A percentile compares a stretch with the other conserved stretches of the same genome.
Evolutionary conservation across 1,139 yeast species (phyloP).

Genomic region (Yamadazyma trypodendri): DNA sequence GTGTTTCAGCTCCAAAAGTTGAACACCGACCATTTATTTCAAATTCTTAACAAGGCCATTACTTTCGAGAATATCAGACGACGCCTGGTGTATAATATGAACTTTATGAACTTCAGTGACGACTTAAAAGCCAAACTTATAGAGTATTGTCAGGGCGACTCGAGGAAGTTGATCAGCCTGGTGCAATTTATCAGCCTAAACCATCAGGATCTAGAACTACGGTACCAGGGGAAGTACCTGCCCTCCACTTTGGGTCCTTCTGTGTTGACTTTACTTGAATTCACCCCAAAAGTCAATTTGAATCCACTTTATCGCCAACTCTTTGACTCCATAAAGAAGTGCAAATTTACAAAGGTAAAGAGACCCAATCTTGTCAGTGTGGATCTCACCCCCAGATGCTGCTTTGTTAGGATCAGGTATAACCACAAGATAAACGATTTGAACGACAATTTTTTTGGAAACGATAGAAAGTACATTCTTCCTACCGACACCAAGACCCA

Average conservation of each 20-base stretch:
- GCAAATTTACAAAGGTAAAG: not conserved
- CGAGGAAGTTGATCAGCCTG: constrained; percentile 25
- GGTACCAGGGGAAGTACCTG: constrained; percentile 3
- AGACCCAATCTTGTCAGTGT: not conserved
- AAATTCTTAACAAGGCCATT: constrained; percentile 27
- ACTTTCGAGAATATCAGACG: constrained; percentile 29
- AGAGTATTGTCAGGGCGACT: constrained; percentile 24
- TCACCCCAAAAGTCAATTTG: not conserved
- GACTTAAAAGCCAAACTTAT: constrained; percentile 6
- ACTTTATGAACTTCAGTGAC: constrained; percentile 6
- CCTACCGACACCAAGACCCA: not conserved
- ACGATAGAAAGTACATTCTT: constrained; percentile 5
- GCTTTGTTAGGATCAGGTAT: not conserved
- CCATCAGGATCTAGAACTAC: not conserved
- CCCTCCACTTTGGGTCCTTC: constrained; percentile 2
- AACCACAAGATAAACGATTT: constrained; percentile 1
- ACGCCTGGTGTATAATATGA: constrained; percentile 11
- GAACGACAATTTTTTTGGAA: constrained; percentile 10
- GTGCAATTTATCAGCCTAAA: constrained; percentile 16
- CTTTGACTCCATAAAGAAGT: constrained; percentile 2
- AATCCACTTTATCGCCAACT: constrained; percentile 7
- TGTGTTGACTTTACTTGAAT: not conserved
- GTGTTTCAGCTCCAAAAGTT: constrained; percentile 28
- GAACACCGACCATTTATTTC: constrained; percentile 17
- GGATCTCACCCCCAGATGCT: not conserved